Percentiles rank a stretch among this genome's conserved stretches.
Evolutionary conservation across 495 filamentous ascomycete species (phyloP).

Genomic region (Chaetomium fimeti): DNA sequence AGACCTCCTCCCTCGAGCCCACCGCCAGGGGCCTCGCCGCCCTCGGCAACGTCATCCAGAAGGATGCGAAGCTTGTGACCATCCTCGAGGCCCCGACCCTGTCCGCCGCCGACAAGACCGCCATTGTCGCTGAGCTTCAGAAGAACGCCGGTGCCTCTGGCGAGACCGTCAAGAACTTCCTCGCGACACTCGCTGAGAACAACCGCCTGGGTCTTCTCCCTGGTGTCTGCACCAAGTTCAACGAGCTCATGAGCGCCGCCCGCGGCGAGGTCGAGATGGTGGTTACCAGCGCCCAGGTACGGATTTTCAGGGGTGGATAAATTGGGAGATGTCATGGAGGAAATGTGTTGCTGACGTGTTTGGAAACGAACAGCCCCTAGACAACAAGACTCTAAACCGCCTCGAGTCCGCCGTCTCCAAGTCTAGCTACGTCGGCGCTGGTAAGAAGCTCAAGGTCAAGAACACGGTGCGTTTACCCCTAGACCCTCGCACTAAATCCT

Average conservation of each 20-base stretch:
- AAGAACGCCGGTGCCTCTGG: constrained; percentile 69
- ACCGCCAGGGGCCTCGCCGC: constrained; percentile 70
- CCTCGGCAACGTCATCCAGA: constrained; percentile 70
- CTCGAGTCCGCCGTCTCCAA: constrained; percentile 87
- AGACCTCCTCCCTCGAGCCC: constrained; percentile 77
- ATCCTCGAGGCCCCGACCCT: constrained; percentile 83
- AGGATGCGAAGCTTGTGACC: constrained; percentile 70
- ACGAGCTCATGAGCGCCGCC: constrained; percentile 77
- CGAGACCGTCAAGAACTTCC: constrained; percentile 90
- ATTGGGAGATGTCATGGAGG: not conserved
- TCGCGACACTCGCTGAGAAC: constrained; percentile 86
- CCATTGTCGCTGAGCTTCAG: constrained; percentile 77
- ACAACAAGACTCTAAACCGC: constrained; percentile 76
- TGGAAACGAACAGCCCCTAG: constrained; percentile 63
- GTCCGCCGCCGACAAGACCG: constrained; percentile 69
- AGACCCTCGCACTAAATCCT: not conserved
- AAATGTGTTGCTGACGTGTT: constrained; percentile 12
- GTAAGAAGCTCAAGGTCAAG: constrained; percentile 96
- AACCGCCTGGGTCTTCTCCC: constrained; percentile 84
- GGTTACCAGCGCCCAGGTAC: constrained; percentile 85
- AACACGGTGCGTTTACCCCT: constrained; percentile 66
- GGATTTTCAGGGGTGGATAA: constrained; percentile 29
- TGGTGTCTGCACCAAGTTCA: constrained; percentile 84
- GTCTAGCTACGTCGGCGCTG: constrained; percentile 81
- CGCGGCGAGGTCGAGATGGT: constrained; percentile 89